Base-by-base conservation (phyloP, 2,329 filamentous ascomycete genomes). In the Paraphoma sp. region DNA sequence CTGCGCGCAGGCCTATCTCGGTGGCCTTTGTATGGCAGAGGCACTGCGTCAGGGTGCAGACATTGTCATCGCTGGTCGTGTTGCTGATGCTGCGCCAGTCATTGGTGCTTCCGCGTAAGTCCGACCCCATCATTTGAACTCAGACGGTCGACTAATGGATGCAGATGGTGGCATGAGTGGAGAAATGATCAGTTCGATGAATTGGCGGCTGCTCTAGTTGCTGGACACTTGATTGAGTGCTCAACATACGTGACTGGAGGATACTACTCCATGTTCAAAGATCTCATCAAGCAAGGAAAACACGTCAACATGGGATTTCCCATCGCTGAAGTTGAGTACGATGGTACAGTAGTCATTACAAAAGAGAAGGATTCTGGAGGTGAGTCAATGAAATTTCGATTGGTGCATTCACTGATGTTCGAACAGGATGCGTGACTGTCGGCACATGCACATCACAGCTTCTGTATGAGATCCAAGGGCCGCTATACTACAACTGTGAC, bases 101-200 rank as follows among this genome's bases (percentile, higher is more conserved):
- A 84, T 86, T 59, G 84, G 81, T 0, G 57, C 56, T 17, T 83
- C 83, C 48, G 65, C 65, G 65, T 69, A 54, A 58, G 62, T 62
- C 43, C 77, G 14, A 68, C 33, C 3, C 14, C 10, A 36, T 23
- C 9, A 36, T 14, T 10, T 2, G 33, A 4, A 10, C 6, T 36
- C 33, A 36, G 3, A 14, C 4, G 1, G 23, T n/a, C 23, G 10
- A 42, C 78, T 46, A 69, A 79, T 46, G 60, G 76, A 57, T 58
- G 1, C 0, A 80, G 79, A 45, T 86, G 79, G 76, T 86, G 83
- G 79, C 80, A 86, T 48, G 71, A 76, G 9, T 87, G 83, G 84
- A 58, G 62, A 0, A 76, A 60, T 18, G 62, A 64, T 33, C 61
- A 81, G n/a, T 64, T 68, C 28, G 59, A 70, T 43, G 60, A 71